Conservation (phyloP, 192 early-diverging fungal species). For the Coemansia sp. region DNA sequence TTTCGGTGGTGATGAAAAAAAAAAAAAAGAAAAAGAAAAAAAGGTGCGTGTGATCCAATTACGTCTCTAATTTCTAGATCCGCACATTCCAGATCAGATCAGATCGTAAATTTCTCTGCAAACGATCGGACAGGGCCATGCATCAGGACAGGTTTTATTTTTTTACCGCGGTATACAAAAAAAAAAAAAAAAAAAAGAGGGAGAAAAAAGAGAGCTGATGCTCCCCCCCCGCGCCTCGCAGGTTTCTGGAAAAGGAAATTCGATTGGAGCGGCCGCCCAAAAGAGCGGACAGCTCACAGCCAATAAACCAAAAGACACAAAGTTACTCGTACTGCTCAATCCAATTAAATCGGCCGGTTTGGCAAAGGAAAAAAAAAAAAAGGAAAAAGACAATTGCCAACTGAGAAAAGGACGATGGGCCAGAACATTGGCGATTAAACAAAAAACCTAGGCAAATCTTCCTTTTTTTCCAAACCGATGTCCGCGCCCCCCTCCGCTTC, state of each 20-base stretch:
- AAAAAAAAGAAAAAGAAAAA: too few relatives aligned
- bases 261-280: background rate
- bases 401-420: background rate
- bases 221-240: too few relatives aligned
- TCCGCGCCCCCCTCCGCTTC: background rate
- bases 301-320: slow-evolving; percentile 1
- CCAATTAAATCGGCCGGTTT: background rate
- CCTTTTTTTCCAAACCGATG: background rate
- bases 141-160: background rate
- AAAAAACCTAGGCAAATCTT: slow-evolving; percentile 1
- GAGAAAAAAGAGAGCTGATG: background rate
- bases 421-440: slow-evolving; percentile 5
- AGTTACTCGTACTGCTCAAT: background rate
- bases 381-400: slow-evolving; percentile 2
- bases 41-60: background rate
- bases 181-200: background rate
- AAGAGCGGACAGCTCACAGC: background rate
- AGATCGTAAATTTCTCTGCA: background rate
- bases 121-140: slow-evolving; percentile 2
- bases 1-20: background rate
- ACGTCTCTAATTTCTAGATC: background rate
- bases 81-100: background rate
- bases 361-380: slow-evolving; percentile 1
- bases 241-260: background rate
- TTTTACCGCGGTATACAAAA: background rate